A percentile compares a stretch with the other conserved stretches of the same genome.
Evolutionary conservation across 2,329 filamentous ascomycete genomes (phyloP).

Genomic region (Leptodontidium sp.): DNA sequence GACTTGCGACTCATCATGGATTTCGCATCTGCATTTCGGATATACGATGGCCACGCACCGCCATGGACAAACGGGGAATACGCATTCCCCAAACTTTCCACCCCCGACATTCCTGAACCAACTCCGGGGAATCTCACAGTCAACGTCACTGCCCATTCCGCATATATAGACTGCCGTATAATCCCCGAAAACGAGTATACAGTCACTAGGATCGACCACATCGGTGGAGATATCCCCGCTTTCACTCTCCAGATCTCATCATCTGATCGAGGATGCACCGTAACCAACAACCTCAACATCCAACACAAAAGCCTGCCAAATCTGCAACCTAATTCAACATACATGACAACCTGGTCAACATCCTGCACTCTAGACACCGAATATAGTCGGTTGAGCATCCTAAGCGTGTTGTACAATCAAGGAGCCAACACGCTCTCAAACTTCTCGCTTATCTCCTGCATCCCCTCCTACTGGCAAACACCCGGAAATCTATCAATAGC

Average conservation of each 20-base stretch:
- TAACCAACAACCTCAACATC: conserved; percentile 3
- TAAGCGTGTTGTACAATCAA: neutral
- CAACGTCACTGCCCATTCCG: neutral
- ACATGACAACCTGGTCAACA: neutral
- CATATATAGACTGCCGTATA: neutral
- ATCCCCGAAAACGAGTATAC: neutral
- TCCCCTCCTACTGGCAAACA: conserved; percentile 8
- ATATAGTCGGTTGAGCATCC: neutral
- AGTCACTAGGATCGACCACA: neutral
- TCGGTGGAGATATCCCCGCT: neutral
- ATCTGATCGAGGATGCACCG: neutral
- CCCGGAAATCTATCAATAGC: neutral
- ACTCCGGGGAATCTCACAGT: neutral
- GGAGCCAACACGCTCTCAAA: neutral
- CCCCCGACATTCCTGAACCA: neutral
- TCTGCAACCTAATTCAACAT: neutral
- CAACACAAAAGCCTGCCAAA: neutral
- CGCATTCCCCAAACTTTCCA: neutral
- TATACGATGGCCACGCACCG: conserved; percentile 10
- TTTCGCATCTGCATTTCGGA: conserved; percentile 7
- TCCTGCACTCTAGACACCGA: neutral
- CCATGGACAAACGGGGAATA: conserved; percentile 14
- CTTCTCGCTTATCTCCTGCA: neutral
- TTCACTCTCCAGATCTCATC: conserved; percentile 3
- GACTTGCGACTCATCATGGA: conserved; percentile 7